Conservation (phyloP, 1,284 basidiomycete genomes). For the Melampsora larici-populina region DNA sequence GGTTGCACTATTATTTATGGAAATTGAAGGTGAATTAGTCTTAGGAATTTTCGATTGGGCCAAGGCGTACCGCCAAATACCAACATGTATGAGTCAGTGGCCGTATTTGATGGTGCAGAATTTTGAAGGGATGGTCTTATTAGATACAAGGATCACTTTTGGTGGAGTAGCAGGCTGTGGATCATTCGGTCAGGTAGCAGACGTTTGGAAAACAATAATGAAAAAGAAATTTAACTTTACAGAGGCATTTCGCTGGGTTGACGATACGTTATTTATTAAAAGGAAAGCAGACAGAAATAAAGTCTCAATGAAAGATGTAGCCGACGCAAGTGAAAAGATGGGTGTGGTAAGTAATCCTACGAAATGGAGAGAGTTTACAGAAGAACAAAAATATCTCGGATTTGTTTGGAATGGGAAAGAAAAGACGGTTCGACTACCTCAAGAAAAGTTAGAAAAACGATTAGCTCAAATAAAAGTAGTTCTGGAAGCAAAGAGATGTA, state of each 20-base stretch:
- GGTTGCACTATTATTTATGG: background rate
- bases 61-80: conserved; percentile 4
- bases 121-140: background rate
- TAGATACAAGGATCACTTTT: background rate
- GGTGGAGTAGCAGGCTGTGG: too few species aligned
- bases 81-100: background rate
- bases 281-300: background rate
- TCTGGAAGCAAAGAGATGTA: background rate
- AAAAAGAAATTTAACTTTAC: background rate
- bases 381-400: too few species aligned
- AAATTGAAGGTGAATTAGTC: background rate
- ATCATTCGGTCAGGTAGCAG: background rate
- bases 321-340: background rate
- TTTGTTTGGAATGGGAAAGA: background rate
- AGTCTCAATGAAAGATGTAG: background rate
- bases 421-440: background rate
- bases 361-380: background rate
- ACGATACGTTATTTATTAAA: background rate
- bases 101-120: background rate
- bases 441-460: background rate
- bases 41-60: conserved; percentile 13
- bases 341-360: background rate
- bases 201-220: conserved; percentile 12
- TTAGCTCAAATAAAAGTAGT: background rate
- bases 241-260: background rate